Evolutionary conservation across 176 grass and related monocot species (phyloP), one percentile per base, ranked within the genome.

Genomic region (Musa itinerans): DNA sequence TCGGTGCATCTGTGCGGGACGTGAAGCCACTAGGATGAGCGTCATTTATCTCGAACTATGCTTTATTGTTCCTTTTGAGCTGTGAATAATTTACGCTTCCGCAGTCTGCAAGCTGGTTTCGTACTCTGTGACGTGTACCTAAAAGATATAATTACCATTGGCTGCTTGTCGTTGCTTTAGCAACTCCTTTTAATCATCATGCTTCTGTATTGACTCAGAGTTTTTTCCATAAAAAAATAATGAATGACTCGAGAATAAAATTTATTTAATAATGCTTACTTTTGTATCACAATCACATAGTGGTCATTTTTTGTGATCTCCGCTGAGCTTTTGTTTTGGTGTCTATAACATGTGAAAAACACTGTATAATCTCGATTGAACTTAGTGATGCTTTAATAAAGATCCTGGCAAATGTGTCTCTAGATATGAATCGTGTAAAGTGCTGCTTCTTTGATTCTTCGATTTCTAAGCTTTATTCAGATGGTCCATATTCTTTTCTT

Each of bases 401-500:
- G 16, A 5, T 51, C 57, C 20, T 17, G 55, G 10, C 13, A 58
- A 13, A 58, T 58, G 19, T 43, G 34, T 43, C 34, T 43, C 34
- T 67, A 0, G 10, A 51, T 53, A 24, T 53, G 11, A 3, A 6
- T 72, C 53, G 16, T 7, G 19, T 34, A 26, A 11, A 6, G 0
- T 51, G 0, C 17, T 61, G 2, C 25, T 53, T 53, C 52, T 43
- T 22, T 53, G 11, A 34, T 79, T 19, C 15, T 1, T 17, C 43
- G 50, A 19, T 19, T 1, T 24, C 15, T 29, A 63, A 52, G 8
- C 15, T 24, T 20, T 7, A 24, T 52, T 77, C 8, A 3, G 23
- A 67, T 82, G 15, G 70, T 84, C 58, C 21, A 8, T 2, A 16
- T 58, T 27, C 13, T 10, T 71, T 52, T 6, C 77, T 5, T 83